Base-by-base conservation (phyloP, 2,329 filamentous ascomycete genomes). In the Daldinia eschscholtzii region DNA sequence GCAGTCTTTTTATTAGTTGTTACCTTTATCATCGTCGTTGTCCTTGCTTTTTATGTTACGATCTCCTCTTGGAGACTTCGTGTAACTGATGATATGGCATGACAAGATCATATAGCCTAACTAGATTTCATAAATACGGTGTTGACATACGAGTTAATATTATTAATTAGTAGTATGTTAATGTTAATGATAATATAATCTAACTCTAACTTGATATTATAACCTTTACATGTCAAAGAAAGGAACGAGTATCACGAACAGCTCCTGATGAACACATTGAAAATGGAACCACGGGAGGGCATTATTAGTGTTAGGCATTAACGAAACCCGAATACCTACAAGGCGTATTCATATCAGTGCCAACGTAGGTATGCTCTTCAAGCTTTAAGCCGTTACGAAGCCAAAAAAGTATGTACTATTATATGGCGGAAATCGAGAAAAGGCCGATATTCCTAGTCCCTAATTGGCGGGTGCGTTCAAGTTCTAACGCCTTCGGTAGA, bases 401-500 rank as follows among this genome's bases (percentile, higher is more conserved):
- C 37, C 37, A 2, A 52, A 41, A 57, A 41, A 4, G 5, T 6
- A 20, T 50, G 15, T 63, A 46, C 41, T 55, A 42, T 57, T 59
- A 59, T 58, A 52, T 59, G 57, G 50, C 63, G 64, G 58, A 52
- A 57, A 66, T 70, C 60, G 57, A 55, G 57, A 53, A 37, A 39
- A 60, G 35, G 10, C 20, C 46, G 23, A 57, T 57, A 70, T 61
- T 66, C 53, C 48, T 44, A 67, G 18, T 37, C 44, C 48, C 44
- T 61, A 59, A 68, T 70, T 70, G 65, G 68, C 35, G 18, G 48
- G 13, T 12, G 18, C 20, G 12, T 50, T 56, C 23, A 12, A 42
- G 52, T 59, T 63, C 62, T 3, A 63, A 68, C 48, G 52, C 26
- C 33, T 61, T 70, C 68, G 68, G 68, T 53, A 26, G 57, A 68